Conservation (phyloP, 2,329 filamentous ascomycete species). For the Alternaria sp. region DNA sequence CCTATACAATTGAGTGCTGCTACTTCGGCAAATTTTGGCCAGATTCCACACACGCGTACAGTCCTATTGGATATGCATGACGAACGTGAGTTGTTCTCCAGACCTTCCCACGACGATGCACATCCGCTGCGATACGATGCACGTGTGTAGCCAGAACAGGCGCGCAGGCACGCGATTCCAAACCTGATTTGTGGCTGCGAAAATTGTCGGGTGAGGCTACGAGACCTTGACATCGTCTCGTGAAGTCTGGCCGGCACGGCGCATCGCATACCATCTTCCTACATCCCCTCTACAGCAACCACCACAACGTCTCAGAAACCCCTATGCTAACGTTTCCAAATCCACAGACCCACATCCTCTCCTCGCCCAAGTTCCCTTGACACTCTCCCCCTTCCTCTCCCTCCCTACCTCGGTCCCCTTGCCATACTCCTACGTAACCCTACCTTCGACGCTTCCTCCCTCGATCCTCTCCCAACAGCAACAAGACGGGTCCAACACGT, state of each 20-base stretch:
- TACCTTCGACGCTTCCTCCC: not conserved
- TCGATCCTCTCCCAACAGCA: conserved; percentile 20
- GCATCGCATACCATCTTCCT: not conserved
- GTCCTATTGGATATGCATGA: conserved; percentile 44
- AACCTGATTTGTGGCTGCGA: not conserved
- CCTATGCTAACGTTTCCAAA: conserved; percentile 16
- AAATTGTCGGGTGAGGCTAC: too few species aligned
- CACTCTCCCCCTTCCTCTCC: conserved; percentile 92
- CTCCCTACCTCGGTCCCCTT: conserved; percentile 90
- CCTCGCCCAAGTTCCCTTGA: conserved; percentile 90
- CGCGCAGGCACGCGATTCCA: too few species aligned
- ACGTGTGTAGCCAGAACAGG: not conserved
- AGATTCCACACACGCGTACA: not conserved
- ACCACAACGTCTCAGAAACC: not conserved
- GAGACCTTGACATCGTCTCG: too few species aligned
- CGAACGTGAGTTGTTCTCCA: conserved; percentile 43
- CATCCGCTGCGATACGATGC: not conserved
- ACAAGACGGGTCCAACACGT: conserved; percentile 72
- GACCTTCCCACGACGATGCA: conserved; percentile 5
- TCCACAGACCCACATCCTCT: conserved; percentile 74
- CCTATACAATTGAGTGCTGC: not conserved
- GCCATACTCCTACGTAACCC: conserved; percentile 68
- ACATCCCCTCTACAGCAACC: not conserved
- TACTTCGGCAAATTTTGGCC: not conserved
- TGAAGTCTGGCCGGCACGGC: not conserved